phyloP scores from a whole-genome alignment of 31 red algal genomes.

The Asparagopsis taxiformis region DNA sequence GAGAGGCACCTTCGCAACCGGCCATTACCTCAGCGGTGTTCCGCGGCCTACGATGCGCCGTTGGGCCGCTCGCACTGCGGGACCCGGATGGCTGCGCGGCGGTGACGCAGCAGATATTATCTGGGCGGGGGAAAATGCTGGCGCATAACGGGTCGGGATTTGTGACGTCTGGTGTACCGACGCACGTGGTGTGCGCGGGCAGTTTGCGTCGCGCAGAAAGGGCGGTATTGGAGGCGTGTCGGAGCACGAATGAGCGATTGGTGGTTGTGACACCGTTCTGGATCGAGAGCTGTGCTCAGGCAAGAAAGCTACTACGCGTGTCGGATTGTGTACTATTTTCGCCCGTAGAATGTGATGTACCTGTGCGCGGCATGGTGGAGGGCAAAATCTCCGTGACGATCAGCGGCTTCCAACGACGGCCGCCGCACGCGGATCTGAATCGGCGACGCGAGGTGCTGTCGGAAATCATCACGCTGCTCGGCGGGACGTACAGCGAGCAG shows the following conservation, averaged over 20 bases:
- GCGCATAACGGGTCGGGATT: slow-evolving; percentile 36
- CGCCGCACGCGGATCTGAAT: slow-evolving; percentile 25
- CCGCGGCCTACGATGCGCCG: slow-evolving; percentile 24
- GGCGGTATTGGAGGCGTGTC: slow-evolving; percentile 11
- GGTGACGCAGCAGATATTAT: slow-evolving; percentile 12
- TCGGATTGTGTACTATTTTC: slow-evolving; percentile 17
- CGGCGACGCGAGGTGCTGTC: slow-evolving; percentile 42
- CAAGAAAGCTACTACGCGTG: slow-evolving; percentile 13
- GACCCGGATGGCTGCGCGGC: neutral
- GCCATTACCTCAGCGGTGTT: slow-evolving; percentile 28
- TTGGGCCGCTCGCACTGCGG: slow-evolving; percentile 31
- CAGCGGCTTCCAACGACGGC: slow-evolving; percentile 22
- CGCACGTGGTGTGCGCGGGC: slow-evolving; percentile 31
- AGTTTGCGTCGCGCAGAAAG: slow-evolving; percentile 3
- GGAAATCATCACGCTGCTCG: slow-evolving; percentile 17
- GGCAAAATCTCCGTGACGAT: slow-evolving; percentile 30
- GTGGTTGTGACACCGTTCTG: slow-evolving; percentile 37
- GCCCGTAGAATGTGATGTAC: slow-evolving; percentile 23
- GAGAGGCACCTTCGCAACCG: neutral
- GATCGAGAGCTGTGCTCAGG: slow-evolving; percentile 33
- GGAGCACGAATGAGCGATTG: slow-evolving; percentile 17
- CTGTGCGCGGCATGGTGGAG: slow-evolving; percentile 6
- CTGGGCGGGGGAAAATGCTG: slow-evolving; percentile 44
- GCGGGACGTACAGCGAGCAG: slow-evolving; percentile 31
- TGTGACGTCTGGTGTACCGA: slow-evolving; percentile 31